These are phyloP conservation scores for Gossypium arboreum DNA, from an alignment of 345 rosid genomes.

Conservation along the genomic window DNA sequence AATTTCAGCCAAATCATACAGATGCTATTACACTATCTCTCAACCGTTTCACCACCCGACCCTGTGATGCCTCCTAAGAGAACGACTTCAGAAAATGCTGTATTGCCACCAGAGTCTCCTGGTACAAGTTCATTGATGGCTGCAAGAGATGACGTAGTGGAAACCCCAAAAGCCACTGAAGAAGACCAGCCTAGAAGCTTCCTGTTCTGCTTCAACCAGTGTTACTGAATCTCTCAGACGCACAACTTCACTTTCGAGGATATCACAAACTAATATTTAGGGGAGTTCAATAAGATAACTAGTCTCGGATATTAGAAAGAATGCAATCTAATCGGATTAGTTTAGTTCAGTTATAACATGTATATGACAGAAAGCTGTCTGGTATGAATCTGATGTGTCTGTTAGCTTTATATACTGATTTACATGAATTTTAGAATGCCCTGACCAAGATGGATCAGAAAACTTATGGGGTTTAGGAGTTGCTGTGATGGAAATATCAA, in stretches of 20 bases:
- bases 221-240: slow-evolving; percentile 35
- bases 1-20: slow-evolving; percentile 79
- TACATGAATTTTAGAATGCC: background rate
- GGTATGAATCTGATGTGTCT: slow-evolving; percentile 4
- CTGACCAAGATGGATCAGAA: background rate
- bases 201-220: slow-evolving; percentile 72
- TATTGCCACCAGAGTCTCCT: slow-evolving; percentile 77
- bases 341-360: background rate
- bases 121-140: slow-evolving; percentile 85
- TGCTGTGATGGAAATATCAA: slow-evolving; percentile 14
- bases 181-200: slow-evolving; percentile 50
- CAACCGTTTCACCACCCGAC: slow-evolving; percentile 50
- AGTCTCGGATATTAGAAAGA: slow-evolving; percentile 19
- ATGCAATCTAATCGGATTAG: slow-evolving; percentile 6
- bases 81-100: slow-evolving; percentile 51
- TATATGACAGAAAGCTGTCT: slow-evolving; percentile 8
- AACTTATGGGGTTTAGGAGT: slow-evolving; percentile 7
- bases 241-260: slow-evolving; percentile 15
- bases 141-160: slow-evolving; percentile 43
- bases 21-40: slow-evolving; percentile 73
- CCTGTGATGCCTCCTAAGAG: slow-evolving; percentile 48
- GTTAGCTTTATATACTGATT: slow-evolving; percentile 5
- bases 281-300: slow-evolving; percentile 24
- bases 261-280: slow-evolving; percentile 7
- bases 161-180: slow-evolving; percentile 33